phyloP scores from a whole-genome alignment of 805 yeast genomes.

The Limtongia smithiae region DNA sequence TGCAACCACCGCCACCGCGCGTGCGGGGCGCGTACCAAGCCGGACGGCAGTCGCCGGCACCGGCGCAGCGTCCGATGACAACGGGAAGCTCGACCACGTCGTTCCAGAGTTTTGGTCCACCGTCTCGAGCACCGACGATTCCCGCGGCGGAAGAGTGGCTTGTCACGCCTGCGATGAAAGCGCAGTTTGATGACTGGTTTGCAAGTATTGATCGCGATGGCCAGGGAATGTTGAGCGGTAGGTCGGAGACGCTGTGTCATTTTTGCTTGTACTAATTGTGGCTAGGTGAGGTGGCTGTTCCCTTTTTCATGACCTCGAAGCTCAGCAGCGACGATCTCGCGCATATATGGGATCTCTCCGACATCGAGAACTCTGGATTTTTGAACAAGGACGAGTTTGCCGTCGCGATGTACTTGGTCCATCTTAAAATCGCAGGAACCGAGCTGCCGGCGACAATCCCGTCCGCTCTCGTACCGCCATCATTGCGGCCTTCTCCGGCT shows the following conservation, averaged over 20 bases:
- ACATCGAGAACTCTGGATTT: slow-evolving; percentile 77
- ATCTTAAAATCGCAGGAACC: slow-evolving; percentile 73
- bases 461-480: slow-evolving; percentile 46
- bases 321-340: slow-evolving; percentile 83
- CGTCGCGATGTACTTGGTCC: slow-evolving; percentile 89
- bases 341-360: slow-evolving; percentile 90
- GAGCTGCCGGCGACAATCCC: slow-evolving; percentile 79
- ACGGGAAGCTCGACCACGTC: slow-evolving; percentile 8
- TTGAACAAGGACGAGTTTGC: slow-evolving; percentile 81
- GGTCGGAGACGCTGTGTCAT: no score
- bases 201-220: slow-evolving; percentile 57
- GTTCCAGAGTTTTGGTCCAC: slow-evolving; percentile 1
- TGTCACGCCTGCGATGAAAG: slow-evolving; percentile 62
- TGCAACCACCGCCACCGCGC: slow-evolving; percentile 26
- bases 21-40: slow-evolving; percentile 18
- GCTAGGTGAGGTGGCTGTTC: slow-evolving; percentile 78
- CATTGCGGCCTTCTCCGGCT: slow-evolving; percentile 11
- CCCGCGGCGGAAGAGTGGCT: slow-evolving; percentile 56
- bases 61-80: slow-evolving; percentile 12
- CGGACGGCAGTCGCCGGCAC: slow-evolving; percentile 17
- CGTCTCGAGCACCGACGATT: slow-evolving; percentile 3
- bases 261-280: no score
- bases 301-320: slow-evolving; percentile 82
- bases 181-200: slow-evolving; percentile 76
- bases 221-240: slow-evolving; percentile 24